Evolutionary conservation across 2,329 filamentous ascomycete species (phyloP), one percentile per base, ranked within the genome.

Genomic region (Camptophora hylomeconis): DNA sequence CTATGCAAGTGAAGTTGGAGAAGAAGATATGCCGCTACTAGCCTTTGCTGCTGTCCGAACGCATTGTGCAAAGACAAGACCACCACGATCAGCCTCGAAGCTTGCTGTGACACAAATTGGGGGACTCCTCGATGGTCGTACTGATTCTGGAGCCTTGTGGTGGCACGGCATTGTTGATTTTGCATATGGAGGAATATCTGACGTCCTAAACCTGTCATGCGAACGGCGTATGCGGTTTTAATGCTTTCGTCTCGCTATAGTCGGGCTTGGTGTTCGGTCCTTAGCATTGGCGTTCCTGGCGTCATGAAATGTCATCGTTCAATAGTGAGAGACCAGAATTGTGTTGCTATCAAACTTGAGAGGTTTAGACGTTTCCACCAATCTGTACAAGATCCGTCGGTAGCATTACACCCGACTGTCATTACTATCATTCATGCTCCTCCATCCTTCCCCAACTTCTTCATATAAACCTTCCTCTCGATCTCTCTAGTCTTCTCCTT

Each of bases 401-500:
- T 28, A n/a, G 6, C 4, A 11, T 22, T 28, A 20, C 29, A 31
- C 10, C 21, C 20, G 16, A 28, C 31, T 33, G 31, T 33, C 24
- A 24, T 28, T 5, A 16, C 32, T 7, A n/a, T n/a, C n/a, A n/a
- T n/a, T n/a, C n/a, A n/a, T n/a, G n/a, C n/a, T n/a, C n/a, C n/a
- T n/a, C 28, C 28, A 12, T 31, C 28, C 11, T 25, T 24, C 7
- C 31, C 41, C 27, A 44, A 21, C 24, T 40, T 42, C 34, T 40
- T 39, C 18, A 32, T 19, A 31, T 39, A 42, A 22, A 44, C 37
- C 25, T 41, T 42, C 30, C 41, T 28, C 36, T 44, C 41, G 5
- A 42, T 40, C 35, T 44, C 41, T 7, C 41, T 28, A 8, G 37
- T 42, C 30, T 44, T 44, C 26, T 42, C 41, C 24, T 42, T 44